Evolutionary conservation across 352 stramenopile genomes (phyloP).

Genomic region (Globisporangium apiculatum): DNA sequence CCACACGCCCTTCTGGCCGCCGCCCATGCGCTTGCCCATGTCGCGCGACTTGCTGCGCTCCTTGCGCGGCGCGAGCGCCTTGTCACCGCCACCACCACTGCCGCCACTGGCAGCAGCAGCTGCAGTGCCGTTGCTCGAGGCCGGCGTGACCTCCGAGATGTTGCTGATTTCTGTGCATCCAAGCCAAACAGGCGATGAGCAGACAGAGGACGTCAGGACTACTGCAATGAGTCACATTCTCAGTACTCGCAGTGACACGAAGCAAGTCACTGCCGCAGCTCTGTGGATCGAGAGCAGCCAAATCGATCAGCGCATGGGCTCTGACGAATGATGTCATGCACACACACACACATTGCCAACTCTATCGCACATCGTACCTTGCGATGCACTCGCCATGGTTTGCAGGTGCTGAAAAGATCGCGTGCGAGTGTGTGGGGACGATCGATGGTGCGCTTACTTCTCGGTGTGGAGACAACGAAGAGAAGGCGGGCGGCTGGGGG

Average conservation of each 20-base stretch:
- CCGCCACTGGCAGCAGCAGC: slow-evolving; percentile 13
- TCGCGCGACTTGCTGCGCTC: slow-evolving; percentile 85
- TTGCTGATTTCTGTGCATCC: slow-evolving; percentile 9
- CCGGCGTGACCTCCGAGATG: slow-evolving; percentile 3
- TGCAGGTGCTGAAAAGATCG: slow-evolving; percentile 6
- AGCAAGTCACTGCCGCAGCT: too few species aligned
- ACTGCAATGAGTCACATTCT: too few species aligned
- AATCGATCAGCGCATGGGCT: too few species aligned
- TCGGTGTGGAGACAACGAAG: not conserved
- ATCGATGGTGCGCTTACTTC: not conserved
- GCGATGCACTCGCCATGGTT: slow-evolving; percentile 9
- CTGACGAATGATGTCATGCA: too few species aligned
- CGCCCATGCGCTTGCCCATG: slow-evolving; percentile 81
- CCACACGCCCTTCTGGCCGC: slow-evolving; percentile 82
- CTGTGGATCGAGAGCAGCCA: too few species aligned
- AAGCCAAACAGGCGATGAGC: too few species aligned
- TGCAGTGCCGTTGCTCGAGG: slow-evolving; percentile 1
- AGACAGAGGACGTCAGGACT: too few species aligned
- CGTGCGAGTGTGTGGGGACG: not conserved
- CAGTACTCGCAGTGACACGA: too few species aligned
- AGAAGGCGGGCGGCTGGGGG: not conserved
- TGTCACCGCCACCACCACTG: slow-evolving; percentile 31
- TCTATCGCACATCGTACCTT: not conserved
- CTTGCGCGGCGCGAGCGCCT: slow-evolving; percentile 48
- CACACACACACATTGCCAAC: too few species aligned